Conservation (phyloP, 768 basidiomycete species). For the Leccinum rimulosum region DNA sequence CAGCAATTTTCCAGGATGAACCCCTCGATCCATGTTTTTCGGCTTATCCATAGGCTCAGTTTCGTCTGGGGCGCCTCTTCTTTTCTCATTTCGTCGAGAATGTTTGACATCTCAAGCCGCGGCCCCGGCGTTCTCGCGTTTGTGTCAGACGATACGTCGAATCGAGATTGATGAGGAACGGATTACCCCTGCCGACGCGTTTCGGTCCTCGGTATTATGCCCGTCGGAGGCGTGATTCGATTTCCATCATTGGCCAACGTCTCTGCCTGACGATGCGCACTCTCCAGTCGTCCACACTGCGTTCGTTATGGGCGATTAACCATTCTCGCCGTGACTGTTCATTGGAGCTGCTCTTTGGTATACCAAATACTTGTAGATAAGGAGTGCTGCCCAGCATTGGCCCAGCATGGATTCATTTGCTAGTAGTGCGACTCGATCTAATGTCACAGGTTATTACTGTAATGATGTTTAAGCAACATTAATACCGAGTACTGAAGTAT, state of each 20-base stretch:
- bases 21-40: background rate
- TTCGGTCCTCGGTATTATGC: background rate
- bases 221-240: background rate
- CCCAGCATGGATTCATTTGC: background rate
- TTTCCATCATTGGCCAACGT: background rate
- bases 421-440: background rate
- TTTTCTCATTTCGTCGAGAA: background rate
- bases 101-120: background rate
- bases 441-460: slow-evolving; percentile 23
- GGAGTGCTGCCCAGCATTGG: background rate
- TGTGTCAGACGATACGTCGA: background rate
- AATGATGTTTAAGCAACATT: slow-evolving; percentile 35
- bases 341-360: background rate
- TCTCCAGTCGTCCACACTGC: background rate
- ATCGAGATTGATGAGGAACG: background rate
- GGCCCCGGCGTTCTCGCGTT: background rate
- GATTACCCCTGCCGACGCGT: background rate
- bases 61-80: background rate
- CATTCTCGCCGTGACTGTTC: background rate
- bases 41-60: background rate
- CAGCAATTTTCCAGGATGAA: too few relatives aligned
- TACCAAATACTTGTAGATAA: too few relatives aligned
- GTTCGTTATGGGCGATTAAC: background rate
- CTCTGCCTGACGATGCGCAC: too few relatives aligned
- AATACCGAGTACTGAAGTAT: slow-evolving; percentile 21